These are phyloP conservation scores for Xylariaceae sp. DNA, from an alignment of 2,329 filamentous ascomycete species.

Conservation along the genomic window DNA sequence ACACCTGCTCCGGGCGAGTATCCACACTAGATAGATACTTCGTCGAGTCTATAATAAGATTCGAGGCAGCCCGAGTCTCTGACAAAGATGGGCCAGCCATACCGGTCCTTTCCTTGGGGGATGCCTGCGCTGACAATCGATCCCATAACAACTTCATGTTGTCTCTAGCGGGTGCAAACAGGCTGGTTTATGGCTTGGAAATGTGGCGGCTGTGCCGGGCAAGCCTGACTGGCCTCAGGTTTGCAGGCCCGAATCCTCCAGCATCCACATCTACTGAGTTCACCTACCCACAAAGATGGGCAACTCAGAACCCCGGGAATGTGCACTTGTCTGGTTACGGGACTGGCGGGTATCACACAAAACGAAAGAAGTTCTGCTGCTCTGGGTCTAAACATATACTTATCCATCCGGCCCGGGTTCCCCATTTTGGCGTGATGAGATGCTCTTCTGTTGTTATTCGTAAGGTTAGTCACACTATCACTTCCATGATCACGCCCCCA, in stretches of 20 bases:
- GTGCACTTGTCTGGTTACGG: no score
- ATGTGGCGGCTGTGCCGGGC: background rate
- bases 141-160: background rate
- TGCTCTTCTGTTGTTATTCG: background rate
- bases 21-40: no score
- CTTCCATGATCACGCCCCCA: background rate
- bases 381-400: background rate
- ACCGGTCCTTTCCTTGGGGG: no score
- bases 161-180: background rate
- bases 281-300: no score
- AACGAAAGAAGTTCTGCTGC: background rate
- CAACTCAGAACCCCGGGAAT: no score
- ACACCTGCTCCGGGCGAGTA: no score
- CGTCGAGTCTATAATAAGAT: no score
- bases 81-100: no score
- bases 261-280: background rate
- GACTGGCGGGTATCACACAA: background rate
- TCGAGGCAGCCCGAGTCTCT: no score
- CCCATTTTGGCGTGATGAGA: background rate
- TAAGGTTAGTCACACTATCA: conserved; percentile 2
- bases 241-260: background rate
- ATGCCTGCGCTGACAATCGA: no score
- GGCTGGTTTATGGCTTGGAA: background rate
- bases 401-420: background rate
- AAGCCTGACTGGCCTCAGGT: background rate